A percentile compares a stretch with the other conserved stretches of the same genome.
These are phyloP conservation scores for Chlorophyllum brunneum DNA, from an alignment of 768 basidiomycete species.

Conservation along the genomic window DNA sequence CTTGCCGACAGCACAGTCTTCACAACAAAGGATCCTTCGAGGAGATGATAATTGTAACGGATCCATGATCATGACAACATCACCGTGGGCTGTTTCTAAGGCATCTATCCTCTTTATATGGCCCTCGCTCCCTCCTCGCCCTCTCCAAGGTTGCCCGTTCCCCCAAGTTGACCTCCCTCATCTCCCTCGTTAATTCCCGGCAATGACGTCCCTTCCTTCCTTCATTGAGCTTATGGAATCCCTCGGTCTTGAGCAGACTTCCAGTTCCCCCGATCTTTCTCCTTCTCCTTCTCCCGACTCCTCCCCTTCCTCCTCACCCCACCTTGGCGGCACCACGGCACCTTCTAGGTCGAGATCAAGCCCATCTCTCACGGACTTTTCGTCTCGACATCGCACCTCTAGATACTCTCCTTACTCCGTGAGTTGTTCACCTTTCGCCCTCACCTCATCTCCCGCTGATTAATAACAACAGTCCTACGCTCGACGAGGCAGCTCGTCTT, in stretches of 20 bases:
- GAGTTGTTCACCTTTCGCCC: constrained; percentile 16
- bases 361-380: constrained; percentile 39
- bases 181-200: constrained; percentile 22
- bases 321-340: constrained; percentile 25
- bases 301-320: constrained; percentile 39
- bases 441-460: background rate
- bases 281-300: constrained; percentile 43
- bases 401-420: constrained; percentile 53
- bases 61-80: constrained; percentile 41
- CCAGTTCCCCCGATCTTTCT: background rate
- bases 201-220: constrained; percentile 76
- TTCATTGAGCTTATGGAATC: constrained; percentile 87
- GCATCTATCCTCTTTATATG: constrained; percentile 37
- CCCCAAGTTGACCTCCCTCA: constrained; percentile 23
- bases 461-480: constrained; percentile 10
- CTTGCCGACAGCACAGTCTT: constrained; percentile 51
- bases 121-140: constrained; percentile 21
- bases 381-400: constrained; percentile 32
- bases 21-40: constrained; percentile 11
- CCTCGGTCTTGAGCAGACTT: constrained; percentile 61
- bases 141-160: constrained; percentile 35
- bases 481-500: constrained; percentile 17
- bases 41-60: constrained; percentile 13
- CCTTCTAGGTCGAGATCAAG: constrained; percentile 40
- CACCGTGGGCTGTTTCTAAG: constrained; percentile 57